Base-by-base conservation (phyloP, 805 yeast species). In the Schwanniomyces vanrijiae region DNA sequence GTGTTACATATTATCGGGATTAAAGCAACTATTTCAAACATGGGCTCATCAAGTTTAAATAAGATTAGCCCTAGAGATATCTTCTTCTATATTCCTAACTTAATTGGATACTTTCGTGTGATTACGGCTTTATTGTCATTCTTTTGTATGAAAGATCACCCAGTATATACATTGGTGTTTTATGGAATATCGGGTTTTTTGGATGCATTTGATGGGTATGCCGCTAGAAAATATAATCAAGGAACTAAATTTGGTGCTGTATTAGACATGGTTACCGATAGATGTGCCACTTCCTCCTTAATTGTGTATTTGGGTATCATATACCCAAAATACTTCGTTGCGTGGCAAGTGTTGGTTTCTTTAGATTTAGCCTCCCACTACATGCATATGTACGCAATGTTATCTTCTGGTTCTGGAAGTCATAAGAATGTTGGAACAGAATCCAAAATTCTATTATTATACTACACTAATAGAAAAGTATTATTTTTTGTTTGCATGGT, bases 321-420 rank as follows among this genome's bases (percentile, higher is more conserved):
- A 40, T 92, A 88, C 61, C 97, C 97, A 6, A 58, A 66, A 26
- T 86, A 75, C 68, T 73, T 81, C 43, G 68, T 88, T 10, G 54
- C 83, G 7, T 91, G 92, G 84, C 99, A 94, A 71, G 56, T 88
- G 21, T 75, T 94, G 56, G 83, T 91, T 43, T 86, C 95, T 9
- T 74, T 94, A 57, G 95, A 88, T 55, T 77, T 94, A 58, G 90
- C 97, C 2, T 87, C 96, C 44, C 99, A 94, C 65, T 94, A 94
- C 71, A 88, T 94, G 88, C 99, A 94, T 72, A 94, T 94, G 99
- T 91, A 91, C 66, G 96, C 98, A 37, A 87, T 90, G 71, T 73
- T 91, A 57, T 78, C 84, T 44, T 73, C 83, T 33, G 98, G 98
- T 16, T 83, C 87, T 3, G 64, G 79, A 8, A 82, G 91, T 37